Base-by-base conservation (phyloP, 495 filamentous ascomycete species). In the Penicillium parvum region DNA sequence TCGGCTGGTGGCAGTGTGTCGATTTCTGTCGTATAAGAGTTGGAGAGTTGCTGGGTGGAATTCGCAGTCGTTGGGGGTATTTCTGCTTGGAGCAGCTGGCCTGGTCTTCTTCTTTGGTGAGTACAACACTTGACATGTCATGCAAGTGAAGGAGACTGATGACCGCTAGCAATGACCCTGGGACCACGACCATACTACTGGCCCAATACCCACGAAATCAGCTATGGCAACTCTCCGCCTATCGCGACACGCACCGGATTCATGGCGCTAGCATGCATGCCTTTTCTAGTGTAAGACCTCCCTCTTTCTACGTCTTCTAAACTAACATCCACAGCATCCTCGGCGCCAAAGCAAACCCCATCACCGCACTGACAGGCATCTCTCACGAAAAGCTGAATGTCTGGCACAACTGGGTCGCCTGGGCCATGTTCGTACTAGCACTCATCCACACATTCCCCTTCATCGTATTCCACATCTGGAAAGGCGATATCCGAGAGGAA, bases 381-480 rank as follows among this genome's bases (percentile, higher is more conserved):
- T 68, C 74, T 3, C 74, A 78, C 38, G 79, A 82, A 40, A 75
- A 74, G 38, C 57, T 81, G 0, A 71, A 76, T 27, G 61, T 65
- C 26, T 72, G 75, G 37, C 78, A 81, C 49, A 68, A 71, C 22
- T 80, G 74, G 74, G 66, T 66, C 2, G 58, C 61, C 22, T 80
- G 67, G 51, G 65, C 71, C n/a, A 72, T 77, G 63, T 76, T 79
- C 32, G 61, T 71, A 6, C 63, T 82, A 0, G 68, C 67, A 0
- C 48, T 79, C 1, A 41, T 81, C 0, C 78, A 83, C 47, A 80
- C 77, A 0, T 75, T 81, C 37, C 77, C 77, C 0, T 83, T 81
- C 49, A 69, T 82, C 46, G 63, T 80, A 6, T 68, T 71, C 52
- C 54, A 77, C 43, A 68, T 75, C 20, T 50, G 56, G 50, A 68